Evolutionary conservation across 306 rosid genomes (phyloP).

Genomic region (cucumber (Cucumis sativus)): DNA sequence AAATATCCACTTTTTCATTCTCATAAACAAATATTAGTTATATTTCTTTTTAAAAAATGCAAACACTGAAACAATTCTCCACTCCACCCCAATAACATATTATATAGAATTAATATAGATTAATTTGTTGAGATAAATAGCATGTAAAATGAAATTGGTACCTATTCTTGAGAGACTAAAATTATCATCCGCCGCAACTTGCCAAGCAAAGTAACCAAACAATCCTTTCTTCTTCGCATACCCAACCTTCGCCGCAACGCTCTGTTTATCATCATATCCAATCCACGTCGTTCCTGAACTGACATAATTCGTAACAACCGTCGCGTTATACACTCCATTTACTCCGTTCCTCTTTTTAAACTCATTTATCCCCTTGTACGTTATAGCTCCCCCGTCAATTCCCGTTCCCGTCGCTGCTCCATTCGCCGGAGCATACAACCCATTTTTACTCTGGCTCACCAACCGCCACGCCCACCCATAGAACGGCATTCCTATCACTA

Average conservation of each 20-base stretch:
- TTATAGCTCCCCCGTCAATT: not conserved
- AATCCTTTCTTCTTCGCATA: conserved; percentile 1
- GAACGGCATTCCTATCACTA: not conserved
- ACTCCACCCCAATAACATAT: too few species aligned
- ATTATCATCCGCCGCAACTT: not conserved
- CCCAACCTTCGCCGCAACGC: not conserved
- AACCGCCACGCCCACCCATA: conserved; percentile 9
- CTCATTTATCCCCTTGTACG: not conserved
- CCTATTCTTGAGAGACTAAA: conserved; percentile 1
- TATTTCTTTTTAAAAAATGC: too few species aligned
- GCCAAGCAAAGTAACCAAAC: conserved; percentile 13
- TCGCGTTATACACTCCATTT: not conserved
- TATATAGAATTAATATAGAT: too few species aligned
- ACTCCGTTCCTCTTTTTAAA: not conserved
- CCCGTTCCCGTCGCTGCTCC: not conserved
- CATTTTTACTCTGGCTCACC: not conserved
- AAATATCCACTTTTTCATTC: not conserved
- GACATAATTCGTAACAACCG: not conserved
- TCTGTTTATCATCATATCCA: conserved; percentile 10
- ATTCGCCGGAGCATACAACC: conserved; percentile 4
- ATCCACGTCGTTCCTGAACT: not conserved
- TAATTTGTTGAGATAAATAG: too few species aligned
- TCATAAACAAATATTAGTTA: too few species aligned
- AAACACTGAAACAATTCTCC: too few species aligned
- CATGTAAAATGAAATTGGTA: not conserved